A percentile compares a stretch with the other conserved stretches of the same genome.
phyloP scores from a whole-genome alignment of 345 rosid genomes.

The Adansonia digitata region DNA sequence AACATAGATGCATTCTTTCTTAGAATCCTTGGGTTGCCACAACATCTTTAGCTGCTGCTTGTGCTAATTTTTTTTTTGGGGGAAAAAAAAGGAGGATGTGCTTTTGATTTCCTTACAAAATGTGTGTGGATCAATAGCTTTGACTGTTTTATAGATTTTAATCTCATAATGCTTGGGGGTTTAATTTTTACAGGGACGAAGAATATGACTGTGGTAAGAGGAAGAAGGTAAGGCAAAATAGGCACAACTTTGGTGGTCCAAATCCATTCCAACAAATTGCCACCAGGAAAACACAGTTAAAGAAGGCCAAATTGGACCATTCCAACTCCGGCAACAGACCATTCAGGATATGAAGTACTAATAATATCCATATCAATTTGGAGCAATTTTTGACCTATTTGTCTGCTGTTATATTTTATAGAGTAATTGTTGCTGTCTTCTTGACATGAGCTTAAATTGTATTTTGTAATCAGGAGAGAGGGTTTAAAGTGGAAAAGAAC shows the following conservation, averaged over 20 bases:
- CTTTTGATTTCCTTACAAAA: neutral
- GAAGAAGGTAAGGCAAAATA: conserved; percentile 57
- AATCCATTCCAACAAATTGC: conserved; percentile 79
- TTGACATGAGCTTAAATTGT: neutral
- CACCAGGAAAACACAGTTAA: conserved; percentile 34
- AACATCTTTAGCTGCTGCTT: neutral
- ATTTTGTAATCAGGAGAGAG: neutral
- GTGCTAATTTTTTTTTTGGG: neutral
- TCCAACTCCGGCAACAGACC: conserved; percentile 38
- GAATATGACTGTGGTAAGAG: conserved; percentile 92
- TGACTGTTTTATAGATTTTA: neutral
- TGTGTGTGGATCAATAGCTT: neutral
- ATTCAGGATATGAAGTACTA: conserved; percentile 45
- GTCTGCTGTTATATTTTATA: conserved; percentile 2
- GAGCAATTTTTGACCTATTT: conserved; percentile 20
- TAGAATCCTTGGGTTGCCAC: neutral
- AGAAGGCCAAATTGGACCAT: conserved; percentile 32
- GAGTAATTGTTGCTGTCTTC: neutral
- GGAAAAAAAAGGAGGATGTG: neutral
- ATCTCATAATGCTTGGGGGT: neutral
- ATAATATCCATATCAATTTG: neutral
- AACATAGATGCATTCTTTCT: neutral
- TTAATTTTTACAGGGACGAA: conserved; percentile 60
- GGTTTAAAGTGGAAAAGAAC: neutral
- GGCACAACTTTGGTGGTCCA: conserved; percentile 44